Evolutionary conservation across 2,329 filamentous ascomycete genomes (phyloP).

Genomic region (Emmonsiellopsis sp.): DNA sequence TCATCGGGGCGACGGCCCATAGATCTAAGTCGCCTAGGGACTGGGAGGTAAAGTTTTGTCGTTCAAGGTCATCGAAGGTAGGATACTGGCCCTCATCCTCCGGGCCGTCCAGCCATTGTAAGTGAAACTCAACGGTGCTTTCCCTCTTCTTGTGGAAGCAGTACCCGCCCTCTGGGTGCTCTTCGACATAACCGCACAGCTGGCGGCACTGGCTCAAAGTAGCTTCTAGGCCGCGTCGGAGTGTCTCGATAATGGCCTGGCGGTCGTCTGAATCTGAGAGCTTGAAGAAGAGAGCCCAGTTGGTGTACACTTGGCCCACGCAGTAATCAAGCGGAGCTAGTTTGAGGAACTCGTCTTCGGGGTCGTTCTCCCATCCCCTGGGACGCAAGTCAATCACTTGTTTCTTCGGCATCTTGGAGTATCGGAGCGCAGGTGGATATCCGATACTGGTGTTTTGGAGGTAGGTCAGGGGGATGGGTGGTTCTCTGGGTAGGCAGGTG

Average conservation of each 20-base stretch:
- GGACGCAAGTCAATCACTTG: constrained; percentile 23
- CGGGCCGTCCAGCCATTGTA: constrained; percentile 29
- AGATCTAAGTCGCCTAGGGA: constrained; percentile 24
- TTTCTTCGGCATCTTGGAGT: constrained; percentile 19
- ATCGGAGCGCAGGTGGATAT: background rate
- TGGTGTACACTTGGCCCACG: constrained; percentile 23
- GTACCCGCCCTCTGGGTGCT: constrained; percentile 26
- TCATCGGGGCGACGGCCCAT: constrained; percentile 31
- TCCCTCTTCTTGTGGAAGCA: constrained; percentile 28
- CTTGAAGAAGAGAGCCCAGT: constrained; percentile 33
- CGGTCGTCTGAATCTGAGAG: constrained; percentile 23
- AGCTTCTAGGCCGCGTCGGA: constrained; percentile 28
- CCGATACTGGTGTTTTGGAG: background rate
- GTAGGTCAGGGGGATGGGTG: background rate
- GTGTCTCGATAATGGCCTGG: constrained; percentile 13
- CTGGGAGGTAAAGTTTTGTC: constrained; percentile 23
- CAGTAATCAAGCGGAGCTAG: constrained; percentile 29
- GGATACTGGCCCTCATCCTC: constrained; percentile 26
- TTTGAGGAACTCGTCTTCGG: constrained; percentile 28
- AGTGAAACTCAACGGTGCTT: constrained; percentile 25
- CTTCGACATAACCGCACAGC: constrained; percentile 32
- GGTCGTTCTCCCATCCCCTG: constrained; percentile 28
- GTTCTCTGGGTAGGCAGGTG: background rate
- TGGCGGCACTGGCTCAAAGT: constrained; percentile 31
- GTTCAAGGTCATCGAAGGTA: constrained; percentile 31